Percentiles rank a stretch among this genome's conserved stretches.
Conservation (phyloP, 2,329 filamentous ascomycete genomes). For the Onygenales sp. region DNA sequence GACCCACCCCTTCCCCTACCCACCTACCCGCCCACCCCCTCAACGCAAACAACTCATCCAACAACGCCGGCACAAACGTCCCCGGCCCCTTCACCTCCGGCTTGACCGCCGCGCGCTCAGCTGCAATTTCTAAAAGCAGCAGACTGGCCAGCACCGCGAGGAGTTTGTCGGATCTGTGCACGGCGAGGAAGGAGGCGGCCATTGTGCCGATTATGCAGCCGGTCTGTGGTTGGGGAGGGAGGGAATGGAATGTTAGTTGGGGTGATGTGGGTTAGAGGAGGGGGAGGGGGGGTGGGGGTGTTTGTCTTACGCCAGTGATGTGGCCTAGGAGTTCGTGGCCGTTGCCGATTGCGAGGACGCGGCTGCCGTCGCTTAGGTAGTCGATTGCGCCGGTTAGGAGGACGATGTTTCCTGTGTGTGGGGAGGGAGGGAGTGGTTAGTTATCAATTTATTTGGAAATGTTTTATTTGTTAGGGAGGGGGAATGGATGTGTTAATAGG, state of each 20-base stretch:
- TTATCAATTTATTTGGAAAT: not conserved
- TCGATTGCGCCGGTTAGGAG: slow-evolving; percentile 76
- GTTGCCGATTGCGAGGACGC: slow-evolving; percentile 61
- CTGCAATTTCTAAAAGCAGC: slow-evolving; percentile 68
- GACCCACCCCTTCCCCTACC: not conserved
- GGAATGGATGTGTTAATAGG: not conserved
- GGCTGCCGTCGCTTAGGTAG: slow-evolving; percentile 63
- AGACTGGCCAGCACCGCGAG: slow-evolving; percentile 63
- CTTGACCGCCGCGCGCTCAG: slow-evolving; percentile 53
- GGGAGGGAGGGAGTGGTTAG: not conserved
- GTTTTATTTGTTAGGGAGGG: not conserved
- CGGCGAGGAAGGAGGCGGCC: slow-evolving; percentile 65
- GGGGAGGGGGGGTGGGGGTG: not conserved
- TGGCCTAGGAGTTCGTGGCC: slow-evolving; percentile 54
- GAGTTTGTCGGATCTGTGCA: slow-evolving; percentile 55
- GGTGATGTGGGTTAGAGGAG: not conserved
- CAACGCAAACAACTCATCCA: slow-evolving; percentile 57
- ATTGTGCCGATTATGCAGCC: slow-evolving; percentile 81
- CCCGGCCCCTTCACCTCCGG: slow-evolving; percentile 67
- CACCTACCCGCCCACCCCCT: slow-evolving; percentile 12
- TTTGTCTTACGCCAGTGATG: slow-evolving; percentile 33
- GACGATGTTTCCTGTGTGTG: slow-evolving; percentile 49
- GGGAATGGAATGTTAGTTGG: not conserved
- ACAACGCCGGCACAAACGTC: slow-evolving; percentile 73
- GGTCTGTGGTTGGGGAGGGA: slow-evolving; percentile 34